Evolutionary conservation across 2,329 filamentous ascomycete genomes (phyloP).

Genomic region (Ophioceras dolichostomum): DNA sequence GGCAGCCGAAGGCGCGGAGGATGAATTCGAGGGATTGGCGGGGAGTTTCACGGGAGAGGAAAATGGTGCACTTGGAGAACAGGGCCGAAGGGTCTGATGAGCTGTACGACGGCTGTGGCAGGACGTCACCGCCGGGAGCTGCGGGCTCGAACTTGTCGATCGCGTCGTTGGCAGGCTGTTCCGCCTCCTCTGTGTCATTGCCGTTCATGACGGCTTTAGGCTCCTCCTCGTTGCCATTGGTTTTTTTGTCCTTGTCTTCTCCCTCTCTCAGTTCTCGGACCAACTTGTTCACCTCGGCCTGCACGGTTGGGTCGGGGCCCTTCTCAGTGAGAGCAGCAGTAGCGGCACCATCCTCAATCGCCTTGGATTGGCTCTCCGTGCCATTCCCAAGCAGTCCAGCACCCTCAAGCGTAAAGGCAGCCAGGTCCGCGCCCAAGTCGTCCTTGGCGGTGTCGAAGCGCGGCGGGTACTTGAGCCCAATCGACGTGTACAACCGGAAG

Average conservation of each 20-base stretch:
- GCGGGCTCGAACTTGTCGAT: constrained; percentile 89
- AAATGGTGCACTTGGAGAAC: constrained; percentile 84
- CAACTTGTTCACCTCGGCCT: constrained; percentile 56
- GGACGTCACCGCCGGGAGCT: constrained; percentile 71
- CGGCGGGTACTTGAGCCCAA: constrained; percentile 89
- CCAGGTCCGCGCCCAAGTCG: constrained; percentile 79
- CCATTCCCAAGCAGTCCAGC: constrained; percentile 38
- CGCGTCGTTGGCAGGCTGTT: constrained; percentile 41
- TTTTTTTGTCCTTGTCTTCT: too few species aligned
- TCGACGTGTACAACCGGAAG: constrained; percentile 82
- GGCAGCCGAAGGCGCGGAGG: constrained; percentile 87
- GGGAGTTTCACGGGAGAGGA: constrained; percentile 85
- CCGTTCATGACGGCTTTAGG: constrained; percentile 17
- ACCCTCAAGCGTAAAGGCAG: constrained; percentile 81
- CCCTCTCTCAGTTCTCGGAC: constrained; percentile 52
- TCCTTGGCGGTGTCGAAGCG: constrained; percentile 84
- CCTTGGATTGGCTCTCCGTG: constrained; percentile 36
- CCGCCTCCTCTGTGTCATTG: constrained; percentile 23
- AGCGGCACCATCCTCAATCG: neutral
- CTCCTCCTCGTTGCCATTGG: constrained; percentile 24
- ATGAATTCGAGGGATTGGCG: constrained; percentile 86
- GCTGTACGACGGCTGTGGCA: constrained; percentile 63
- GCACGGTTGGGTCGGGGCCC: constrained; percentile 47
- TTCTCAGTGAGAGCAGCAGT: too few species aligned
- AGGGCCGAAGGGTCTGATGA: constrained; percentile 59